A percentile compares a stretch with the other conserved stretches of the same genome.
Evolutionary conservation across 257 asterid genomes (phyloP).

Genomic region (Penstemon barbatus): DNA sequence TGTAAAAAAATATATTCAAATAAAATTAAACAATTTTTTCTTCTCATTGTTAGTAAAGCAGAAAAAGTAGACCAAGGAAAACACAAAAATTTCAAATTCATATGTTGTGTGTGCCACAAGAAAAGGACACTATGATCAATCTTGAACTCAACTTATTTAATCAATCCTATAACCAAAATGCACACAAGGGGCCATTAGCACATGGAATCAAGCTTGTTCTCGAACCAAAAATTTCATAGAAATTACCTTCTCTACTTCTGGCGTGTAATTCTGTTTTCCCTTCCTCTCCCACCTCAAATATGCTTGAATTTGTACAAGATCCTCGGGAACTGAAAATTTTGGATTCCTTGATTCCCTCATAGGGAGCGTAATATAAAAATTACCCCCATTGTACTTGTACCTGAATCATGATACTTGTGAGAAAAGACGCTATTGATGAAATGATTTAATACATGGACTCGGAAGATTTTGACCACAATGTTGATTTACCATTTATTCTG

Average conservation of each 20-base stretch:
- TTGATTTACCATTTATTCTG: constrained; percentile 71
- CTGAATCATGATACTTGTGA: constrained; percentile 38
- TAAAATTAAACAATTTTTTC: constrained; percentile 19
- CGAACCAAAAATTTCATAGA: constrained; percentile 19
- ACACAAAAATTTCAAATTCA: background rate
- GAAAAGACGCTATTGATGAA: constrained; percentile 21
- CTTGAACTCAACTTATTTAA: constrained; percentile 24
- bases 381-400: constrained; percentile 85
- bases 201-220: constrained; percentile 11
- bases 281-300: constrained; percentile 96
- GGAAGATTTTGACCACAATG: constrained; percentile 10
- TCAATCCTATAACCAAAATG: constrained; percentile 6
- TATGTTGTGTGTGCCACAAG: constrained; percentile 10
- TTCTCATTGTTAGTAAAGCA: constrained; percentile 17
- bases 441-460: constrained; percentile 21
- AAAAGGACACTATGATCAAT: constrained; percentile 13
- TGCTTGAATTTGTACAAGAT: constrained; percentile 94
- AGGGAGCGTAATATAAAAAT: constrained; percentile 65
- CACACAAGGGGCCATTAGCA: constrained; percentile 11
- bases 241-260: constrained; percentile 81
- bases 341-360: constrained; percentile 38
- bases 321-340: constrained; percentile 81
- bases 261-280: constrained; percentile 78
- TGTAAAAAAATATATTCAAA: background rate
- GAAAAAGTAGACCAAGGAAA: constrained; percentile 3